Evolutionary conservation across 116 monocot species (phyloP).

Genomic region (Phalaenopsis hybrid): DNA sequence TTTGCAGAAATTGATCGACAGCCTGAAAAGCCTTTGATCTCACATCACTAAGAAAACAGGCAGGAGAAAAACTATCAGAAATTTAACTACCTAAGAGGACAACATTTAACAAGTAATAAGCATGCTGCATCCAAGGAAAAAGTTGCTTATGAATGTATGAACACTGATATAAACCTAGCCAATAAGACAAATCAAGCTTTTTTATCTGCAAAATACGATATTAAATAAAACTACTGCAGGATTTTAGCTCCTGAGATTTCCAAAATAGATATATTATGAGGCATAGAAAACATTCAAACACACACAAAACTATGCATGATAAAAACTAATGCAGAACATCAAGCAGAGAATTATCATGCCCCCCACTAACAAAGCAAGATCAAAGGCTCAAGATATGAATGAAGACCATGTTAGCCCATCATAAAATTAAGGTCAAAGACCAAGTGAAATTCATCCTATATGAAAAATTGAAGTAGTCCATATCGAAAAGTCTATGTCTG

Average conservation of each 20-base stretch:
- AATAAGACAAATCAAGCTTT: neutral
- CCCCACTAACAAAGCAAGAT: too few relatives aligned
- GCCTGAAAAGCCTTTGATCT: constrained; percentile 93
- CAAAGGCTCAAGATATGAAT: too few relatives aligned
- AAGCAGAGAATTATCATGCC: too few relatives aligned
- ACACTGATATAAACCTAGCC: neutral
- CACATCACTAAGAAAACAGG: constrained; percentile 62
- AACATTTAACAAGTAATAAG: neutral
- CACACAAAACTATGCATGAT: too few relatives aligned
- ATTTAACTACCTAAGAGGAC: neutral
- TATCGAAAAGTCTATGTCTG: too few relatives aligned
- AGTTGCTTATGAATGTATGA: neutral
- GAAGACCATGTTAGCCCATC: too few relatives aligned
- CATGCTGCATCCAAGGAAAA: neutral
- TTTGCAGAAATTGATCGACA: constrained; percentile 81
- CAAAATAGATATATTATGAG: too few relatives aligned
- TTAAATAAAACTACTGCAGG: neutral
- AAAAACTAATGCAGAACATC: too few relatives aligned
- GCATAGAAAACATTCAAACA: too few relatives aligned
- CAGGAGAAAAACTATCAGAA: neutral
- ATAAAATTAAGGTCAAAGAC: too few relatives aligned
- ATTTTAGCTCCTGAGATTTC: neutral
- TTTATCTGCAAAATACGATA: neutral
- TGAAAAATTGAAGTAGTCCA: too few relatives aligned
- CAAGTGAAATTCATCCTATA: too few relatives aligned